Evolutionary conservation across 2,329 filamentous ascomycete genomes (phyloP), one percentile per base, ranked within the genome.

Genomic region (Monosporascus sp.): DNA sequence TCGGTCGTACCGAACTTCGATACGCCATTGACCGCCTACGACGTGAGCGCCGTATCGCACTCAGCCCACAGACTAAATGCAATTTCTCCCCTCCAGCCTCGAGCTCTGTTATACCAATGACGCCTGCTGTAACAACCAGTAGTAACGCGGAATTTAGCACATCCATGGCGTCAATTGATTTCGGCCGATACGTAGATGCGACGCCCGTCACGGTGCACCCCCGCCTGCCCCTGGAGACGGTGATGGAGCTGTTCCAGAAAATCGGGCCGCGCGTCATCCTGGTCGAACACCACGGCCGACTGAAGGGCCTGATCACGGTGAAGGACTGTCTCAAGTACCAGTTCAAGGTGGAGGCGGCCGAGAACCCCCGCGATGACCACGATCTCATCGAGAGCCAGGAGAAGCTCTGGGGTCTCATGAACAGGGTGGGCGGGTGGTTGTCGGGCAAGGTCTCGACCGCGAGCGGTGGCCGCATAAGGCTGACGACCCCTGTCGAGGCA

Each of bases 211-310:
- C 91, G 0, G 92, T 92, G 1, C 94, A 99, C 65, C 94, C 94
- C 0, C 85, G 90, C 1, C 82, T 97, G 1, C 89, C 93, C 0
- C 83, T 99, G 0, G 94, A 99, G 72, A 99, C 94, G 0, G 93
- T 96, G 35, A 97, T 99, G 91, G 94, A 99, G 66, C 79, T 99
- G 11, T 99, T 99, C 77, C 93, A 93, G 69, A 99, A 97, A 74
- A 95, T 99, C 68, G 94, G 94, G 0, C 94, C 93, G 0, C 83
- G 94, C 1, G 91, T 97, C 6, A 93, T 99, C 48, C 79, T 99
- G 3, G 87, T 97, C 39, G 94, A 99, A 69, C 88, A 96, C 66
- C 88, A 89, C 54, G 94, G 94, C 15, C 83, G 83, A 48, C 79
- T 99, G 2, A 83, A 82, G 0, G 94, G 94, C 0, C 78, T 99